Base-by-base conservation (phyloP, 2,329 filamentous ascomycete species). In the Ophiostoma sp. region DNA sequence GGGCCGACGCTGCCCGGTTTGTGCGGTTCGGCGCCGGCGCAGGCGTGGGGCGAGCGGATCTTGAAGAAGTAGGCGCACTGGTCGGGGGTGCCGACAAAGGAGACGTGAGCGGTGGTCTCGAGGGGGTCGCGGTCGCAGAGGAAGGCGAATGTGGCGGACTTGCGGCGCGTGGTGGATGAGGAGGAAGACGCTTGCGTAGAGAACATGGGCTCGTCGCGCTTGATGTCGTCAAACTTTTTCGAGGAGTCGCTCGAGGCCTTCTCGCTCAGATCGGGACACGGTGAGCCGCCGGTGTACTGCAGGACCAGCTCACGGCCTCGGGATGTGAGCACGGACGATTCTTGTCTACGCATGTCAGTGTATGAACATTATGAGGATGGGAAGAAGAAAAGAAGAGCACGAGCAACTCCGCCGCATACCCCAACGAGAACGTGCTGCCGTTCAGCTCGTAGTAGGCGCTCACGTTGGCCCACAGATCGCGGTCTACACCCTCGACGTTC, bases 1-100 rank as follows among this genome's bases (percentile, higher is more conserved):
- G 96, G 84, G 79, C 93, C 82, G 85, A 91, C 84, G 82, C 91
- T 84, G 85, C 95, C 83, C 83, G 93, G 86, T 80, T 92, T 93
- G 81, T 92, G 90, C 73, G 91, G 90, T 79, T 91, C 88, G 61
- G 87, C 86, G 72, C 85, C 85, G 15, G 87, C 85, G 78, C 96
- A 99, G 12, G 95, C 95, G 77, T 94, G 92, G 63, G 89, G 87
- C 31, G 93, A 96, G 76, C 95, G 92, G 69, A 95, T 91, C 81
- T 98, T 95, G 84, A 99, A 99, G 82, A 97, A 93, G 83, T 98
- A 99, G 39, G 93, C 90, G 86, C 96, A 99, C 74, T 97, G 92
- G 80, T 98, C 95, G 55, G 93, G 91, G 75, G 95, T 92, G 74
- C 93, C 93, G 74, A 98, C 91, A 80, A 97, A 99, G 25, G 93